Evolutionary conservation across 805 yeast genomes (phyloP), one percentile per base, ranked within the genome.

Genomic region (Isabelozyma gotoi): DNA sequence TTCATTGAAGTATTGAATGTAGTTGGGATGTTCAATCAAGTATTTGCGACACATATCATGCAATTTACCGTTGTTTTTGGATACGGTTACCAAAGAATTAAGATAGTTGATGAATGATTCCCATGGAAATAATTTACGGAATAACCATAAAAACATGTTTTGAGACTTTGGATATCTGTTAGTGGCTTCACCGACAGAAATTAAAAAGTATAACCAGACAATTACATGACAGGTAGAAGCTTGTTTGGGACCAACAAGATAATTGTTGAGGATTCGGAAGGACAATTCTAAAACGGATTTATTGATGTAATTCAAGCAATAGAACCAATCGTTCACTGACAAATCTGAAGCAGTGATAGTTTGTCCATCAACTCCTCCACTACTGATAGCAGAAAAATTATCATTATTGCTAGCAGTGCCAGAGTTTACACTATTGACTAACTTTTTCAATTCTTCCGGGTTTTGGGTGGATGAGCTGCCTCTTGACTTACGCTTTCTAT

Each of bases 131-230:
- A 81, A 67, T 36, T 77, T 75, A 42, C 74, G 74, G 38, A 84
- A 62, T 33, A 82, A 61, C 62, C 80, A 74, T 19, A 62, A 67
- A 47, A 82, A 65, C 69, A 81, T 67, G 10, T 71, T 63, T 45
- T 65, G 69, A 1, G 82, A 60, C 8, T 64, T 60, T 2, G 84
- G 82, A 37, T 63, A 63, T 35, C 62, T 63, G 32, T 70, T 65
- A 5, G 75, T 59, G 5, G 84, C 81, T 46, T 80, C 74, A 2
- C 86, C 85, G 20, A 84, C 66, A 0, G 92, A 74, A 10, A 82
- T 67, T 17, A 88, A 63, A 53, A 85, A 88, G 55, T 88, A 85
- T 6, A 85, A 63, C 89, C 92, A 86, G 1, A 89, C 84, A 36
- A 87, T 72, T 2, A 83, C 72, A 68, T 88, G 95, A 10, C 91